Base-by-base conservation (phyloP, 768 basidiomycete species). In the Boletales sp. region DNA sequence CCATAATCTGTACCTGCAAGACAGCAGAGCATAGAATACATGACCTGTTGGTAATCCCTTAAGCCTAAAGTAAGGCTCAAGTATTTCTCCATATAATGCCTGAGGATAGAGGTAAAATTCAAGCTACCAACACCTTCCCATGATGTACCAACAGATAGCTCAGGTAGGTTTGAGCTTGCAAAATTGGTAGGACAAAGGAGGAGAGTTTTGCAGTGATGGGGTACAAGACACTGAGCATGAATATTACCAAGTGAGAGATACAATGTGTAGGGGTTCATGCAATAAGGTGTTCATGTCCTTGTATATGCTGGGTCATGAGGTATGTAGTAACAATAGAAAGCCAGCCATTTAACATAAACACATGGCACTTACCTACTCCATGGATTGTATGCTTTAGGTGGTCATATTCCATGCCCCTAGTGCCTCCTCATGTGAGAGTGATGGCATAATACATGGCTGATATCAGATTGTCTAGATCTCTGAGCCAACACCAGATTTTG, bases 331-430 rank as follows among this genome's bases (percentile, higher is more conserved):
- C 41, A 13, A 63, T 48, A 0, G 46, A 32, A 5, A 62, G 19
- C 0, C 43, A 30, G 4, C 61, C 56, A 4, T 63, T 61, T 5
- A 62, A 48, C 8, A 59, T 36, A 21, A 55, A 62, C 0, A 62
- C 18, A 9, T 55, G 50, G 4, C 44, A 34, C 0, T 43, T 31
- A 0, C 48, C 52, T 2, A 28, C 2, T 0, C 55, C 50, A 14
- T 49, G 28, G 8, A 60, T 44, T 8, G 48, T 28, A 9, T 52
- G 54, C 5, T 46, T 19, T 3, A 62, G 30, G 17, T 57, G 48
- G 3, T 62, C 45, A 8, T 51, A 48, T 39, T 63, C 61, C 0
- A 47, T 57, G 2, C 58, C 61, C 0, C 51, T 8, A 2, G 56
- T 49, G 0, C 52, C 54, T 0, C 49, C 58, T 55, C 61, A 63